Conservation (phyloP, 2,329 filamentous ascomycete genomes). For the Penicillium italicum region DNA sequence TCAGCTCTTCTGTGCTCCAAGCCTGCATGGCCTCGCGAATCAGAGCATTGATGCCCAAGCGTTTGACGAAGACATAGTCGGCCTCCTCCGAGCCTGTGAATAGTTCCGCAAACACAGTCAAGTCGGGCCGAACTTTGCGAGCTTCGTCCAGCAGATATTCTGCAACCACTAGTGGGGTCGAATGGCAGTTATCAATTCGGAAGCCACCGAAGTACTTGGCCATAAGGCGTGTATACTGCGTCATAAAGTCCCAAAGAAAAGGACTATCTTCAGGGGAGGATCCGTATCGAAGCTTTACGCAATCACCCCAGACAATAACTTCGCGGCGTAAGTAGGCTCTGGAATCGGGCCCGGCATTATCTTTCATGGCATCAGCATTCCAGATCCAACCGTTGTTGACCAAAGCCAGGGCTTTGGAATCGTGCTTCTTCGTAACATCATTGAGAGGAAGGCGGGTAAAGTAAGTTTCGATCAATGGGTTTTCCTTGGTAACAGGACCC, state of each 20-base stretch:
- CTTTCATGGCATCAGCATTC: conserved; percentile 89
- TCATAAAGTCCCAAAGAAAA: conserved; percentile 95
- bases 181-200: conserved; percentile 97
- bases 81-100: conserved; percentile 95
- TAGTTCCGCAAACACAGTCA: conserved; percentile 90
- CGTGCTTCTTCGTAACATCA: conserved; percentile 71
- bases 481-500: conserved; percentile 71
- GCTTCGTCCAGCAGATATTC: conserved; percentile 94
- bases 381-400: conserved; percentile 99
- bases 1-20: conserved; percentile 91
- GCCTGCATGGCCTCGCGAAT: conserved; percentile 98
- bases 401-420: conserved; percentile 71
- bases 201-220: conserved; percentile 94
- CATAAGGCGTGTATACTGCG: conserved; percentile 82
- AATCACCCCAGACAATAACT: conserved; percentile 98
- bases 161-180: conserved; percentile 88
- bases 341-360: conserved; percentile 87
- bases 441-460: conserved; percentile 86
- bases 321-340: conserved; percentile 92
- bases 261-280: conserved; percentile 76
- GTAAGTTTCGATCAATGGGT: conserved; percentile 86
- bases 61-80: conserved; percentile 93
- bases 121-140: conserved; percentile 77
- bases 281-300: conserved; percentile 93
- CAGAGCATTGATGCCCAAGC: conserved; percentile 82